Evolutionary conservation across 148 eudicot genomes (phyloP).

Genomic region (Mesembryanthemum crystallinum): DNA sequence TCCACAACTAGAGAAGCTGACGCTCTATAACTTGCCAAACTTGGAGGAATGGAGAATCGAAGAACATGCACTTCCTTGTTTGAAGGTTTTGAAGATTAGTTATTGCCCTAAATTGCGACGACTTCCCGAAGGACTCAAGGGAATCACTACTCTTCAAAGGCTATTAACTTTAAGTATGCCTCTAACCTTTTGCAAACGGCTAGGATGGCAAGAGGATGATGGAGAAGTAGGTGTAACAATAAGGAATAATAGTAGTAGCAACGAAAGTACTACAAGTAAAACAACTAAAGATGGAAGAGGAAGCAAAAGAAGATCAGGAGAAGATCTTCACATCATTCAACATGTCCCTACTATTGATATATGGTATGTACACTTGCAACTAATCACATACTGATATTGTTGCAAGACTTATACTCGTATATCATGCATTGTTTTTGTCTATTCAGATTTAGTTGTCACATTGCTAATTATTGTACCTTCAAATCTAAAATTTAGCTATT

Average conservation of each 20-base stretch:
- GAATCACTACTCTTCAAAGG: neutral
- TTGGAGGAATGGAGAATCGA: neutral
- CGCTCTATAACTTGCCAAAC: neutral
- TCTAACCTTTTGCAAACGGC: neutral
- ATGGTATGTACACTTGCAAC: no score
- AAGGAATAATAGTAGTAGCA: neutral
- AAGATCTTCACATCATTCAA: neutral
- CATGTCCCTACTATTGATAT: neutral
- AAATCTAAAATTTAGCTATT: no score
- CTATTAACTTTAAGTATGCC: neutral
- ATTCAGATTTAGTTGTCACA: no score
- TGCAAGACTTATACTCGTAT: no score
- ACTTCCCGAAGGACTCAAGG: neutral
- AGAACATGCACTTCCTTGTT: neutral
- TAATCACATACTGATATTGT: no score
- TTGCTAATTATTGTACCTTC: no score
- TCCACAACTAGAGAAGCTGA: neutral
- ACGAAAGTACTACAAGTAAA: neutral
- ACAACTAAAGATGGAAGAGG: neutral
- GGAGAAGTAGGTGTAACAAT: neutral
- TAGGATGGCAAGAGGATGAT: conserved; percentile 3
- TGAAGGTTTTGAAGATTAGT: neutral
- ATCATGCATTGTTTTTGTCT: no score
- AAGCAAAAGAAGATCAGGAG: neutral
- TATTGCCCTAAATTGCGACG: neutral